Evolutionary conservation across 768 basidiomycete genomes (phyloP).

Genomic region (Cyathus striatus): DNA sequence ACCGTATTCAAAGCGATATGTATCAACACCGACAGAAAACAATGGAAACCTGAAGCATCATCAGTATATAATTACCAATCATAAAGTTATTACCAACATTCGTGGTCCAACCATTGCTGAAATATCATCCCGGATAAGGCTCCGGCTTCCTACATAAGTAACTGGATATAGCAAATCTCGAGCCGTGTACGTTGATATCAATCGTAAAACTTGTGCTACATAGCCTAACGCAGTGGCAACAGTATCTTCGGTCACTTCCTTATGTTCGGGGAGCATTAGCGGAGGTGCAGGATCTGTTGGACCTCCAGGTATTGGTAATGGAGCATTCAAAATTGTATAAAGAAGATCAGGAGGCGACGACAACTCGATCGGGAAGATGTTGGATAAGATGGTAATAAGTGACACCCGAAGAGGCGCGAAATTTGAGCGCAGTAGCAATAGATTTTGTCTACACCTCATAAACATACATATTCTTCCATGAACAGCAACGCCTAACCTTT

Average conservation of each 20-base stretch:
- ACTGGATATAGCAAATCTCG: constrained; percentile 83
- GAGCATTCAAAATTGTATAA: constrained; percentile 80
- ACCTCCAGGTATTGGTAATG: constrained; percentile 83
- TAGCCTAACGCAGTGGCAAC: constrained; percentile 90
- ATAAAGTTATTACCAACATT: constrained; percentile 53
- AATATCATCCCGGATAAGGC: constrained; percentile 87
- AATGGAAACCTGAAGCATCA: constrained; percentile 76
- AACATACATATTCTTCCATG: no score
- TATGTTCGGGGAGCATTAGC: constrained; percentile 55
- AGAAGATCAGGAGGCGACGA: constrained; percentile 80
- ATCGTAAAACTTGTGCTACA: constrained; percentile 80
- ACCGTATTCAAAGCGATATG: constrained; percentile 95
- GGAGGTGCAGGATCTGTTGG: constrained; percentile 83
- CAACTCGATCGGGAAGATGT: constrained; percentile 88
- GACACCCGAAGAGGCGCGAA: constrained; percentile 53
- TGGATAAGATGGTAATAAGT: constrained; percentile 65
- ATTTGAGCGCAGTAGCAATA: constrained; percentile 39
- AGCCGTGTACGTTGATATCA: constrained; percentile 75
- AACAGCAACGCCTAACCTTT: no score
- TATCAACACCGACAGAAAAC: constrained; percentile 91
- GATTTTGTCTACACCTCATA: no score
- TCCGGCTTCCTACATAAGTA: constrained; percentile 85
- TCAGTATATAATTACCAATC: constrained; percentile 2
- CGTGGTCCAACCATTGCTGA: constrained; percentile 94
- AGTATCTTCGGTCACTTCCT: constrained; percentile 76